A percentile compares a stretch with the other conserved stretches of the same genome.
phyloP scores from a whole-genome alignment of 2,329 filamentous ascomycete genomes.

The Scedosporium aurantiacum region DNA sequence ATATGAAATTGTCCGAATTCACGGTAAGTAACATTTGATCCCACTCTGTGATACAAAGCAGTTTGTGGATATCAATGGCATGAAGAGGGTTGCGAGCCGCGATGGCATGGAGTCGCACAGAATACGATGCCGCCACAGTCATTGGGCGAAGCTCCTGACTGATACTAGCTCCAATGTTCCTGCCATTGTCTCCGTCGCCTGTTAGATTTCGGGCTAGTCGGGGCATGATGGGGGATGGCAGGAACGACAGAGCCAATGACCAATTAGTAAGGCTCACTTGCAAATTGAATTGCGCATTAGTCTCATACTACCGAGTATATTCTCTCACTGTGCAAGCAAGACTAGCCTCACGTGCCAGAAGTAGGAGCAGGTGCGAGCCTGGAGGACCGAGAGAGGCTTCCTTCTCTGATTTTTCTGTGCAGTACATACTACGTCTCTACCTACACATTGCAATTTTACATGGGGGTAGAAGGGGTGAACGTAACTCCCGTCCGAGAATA shows the following conservation, averaged over 20 bases:
- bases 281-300: not conserved
- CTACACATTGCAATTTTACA: too few species aligned
- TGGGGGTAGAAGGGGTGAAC: too few species aligned
- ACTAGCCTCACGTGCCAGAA: not conserved
- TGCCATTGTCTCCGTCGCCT: not conserved
- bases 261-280: not conserved
- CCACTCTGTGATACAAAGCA: too few species aligned
- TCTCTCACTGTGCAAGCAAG: too few species aligned
- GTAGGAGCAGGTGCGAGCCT: not conserved
- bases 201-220: not conserved
- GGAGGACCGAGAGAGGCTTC: too few species aligned
- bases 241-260: not conserved
- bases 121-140: not conserved
- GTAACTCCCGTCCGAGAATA: too few species aligned
- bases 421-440: too few species aligned
- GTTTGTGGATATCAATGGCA: too few species aligned
- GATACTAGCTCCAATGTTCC: too few species aligned
- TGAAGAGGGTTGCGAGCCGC: not conserved
- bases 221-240: not conserved
- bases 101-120: not conserved
- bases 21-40: too few species aligned
- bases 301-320: too few species aligned
- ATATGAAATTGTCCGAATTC: not conserved
- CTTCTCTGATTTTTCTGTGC: too few species aligned
- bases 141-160: not conserved